Base-by-base conservation (phyloP, 2,329 filamentous ascomycete genomes). In the Coniochaeta sp. region DNA sequence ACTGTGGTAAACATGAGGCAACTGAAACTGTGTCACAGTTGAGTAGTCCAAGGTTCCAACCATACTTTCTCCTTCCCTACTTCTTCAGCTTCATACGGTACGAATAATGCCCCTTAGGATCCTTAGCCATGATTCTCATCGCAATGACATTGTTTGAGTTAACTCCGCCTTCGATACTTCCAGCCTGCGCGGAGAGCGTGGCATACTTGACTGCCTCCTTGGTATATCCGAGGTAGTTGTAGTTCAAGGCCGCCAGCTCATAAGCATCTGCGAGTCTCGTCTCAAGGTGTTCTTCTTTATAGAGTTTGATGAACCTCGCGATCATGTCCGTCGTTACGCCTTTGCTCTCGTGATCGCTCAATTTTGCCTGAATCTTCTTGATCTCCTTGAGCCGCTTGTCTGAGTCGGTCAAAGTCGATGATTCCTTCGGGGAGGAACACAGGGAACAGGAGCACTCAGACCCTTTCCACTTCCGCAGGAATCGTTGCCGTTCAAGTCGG, bases 201-300 rank as follows among this genome's bases (percentile, higher is more conserved):
- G 74, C 76, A 65, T 73, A 76, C 59, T 67, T 66, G 8, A 66
- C 63, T 0, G 76, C 74, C 58, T 56, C 67, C 62, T 28, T 72
- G 65, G 64, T 64, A 14, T 66, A 56, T 2, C 70, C 70, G 7
- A 75, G 69, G 14, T 75, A 73, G 65, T 73, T 76, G 58, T 73
- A 76, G 22, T 75, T 73, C 40, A 76, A 56, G 26, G 76, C 75
- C 6, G 73, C 72, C 62, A 73, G 69, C 19, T 75, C 74, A 64
- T 76, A 78, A 11, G 73, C 69, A 17, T 72, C 67, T 16, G 75
- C 72, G 44, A 77, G 61, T 61, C 73, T 73, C 0, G 69, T 70
- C 34, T 78, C 67, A 6, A 78, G 61, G 0, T 70, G 67, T 58
- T 77, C 72, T 38, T 71, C 58, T 19, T 70, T 66, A 44, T 74